These are phyloP conservation scores for Rhizodiscina lignyota DNA, from an alignment of 495 filamentous ascomycete species.

Conservation along the genomic window DNA sequence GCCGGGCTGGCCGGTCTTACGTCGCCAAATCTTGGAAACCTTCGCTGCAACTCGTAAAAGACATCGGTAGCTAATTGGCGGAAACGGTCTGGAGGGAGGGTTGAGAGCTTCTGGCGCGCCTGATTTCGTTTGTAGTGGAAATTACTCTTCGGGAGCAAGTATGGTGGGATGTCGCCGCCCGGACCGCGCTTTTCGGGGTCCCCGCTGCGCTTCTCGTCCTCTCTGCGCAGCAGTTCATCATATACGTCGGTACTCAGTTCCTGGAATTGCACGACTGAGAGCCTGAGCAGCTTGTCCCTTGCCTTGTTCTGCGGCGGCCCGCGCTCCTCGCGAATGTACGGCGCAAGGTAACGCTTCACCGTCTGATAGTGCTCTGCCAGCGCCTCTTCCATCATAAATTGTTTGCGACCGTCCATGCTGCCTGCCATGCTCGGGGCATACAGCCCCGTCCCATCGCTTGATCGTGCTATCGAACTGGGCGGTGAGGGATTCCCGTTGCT, in stretches of 20 bases:
- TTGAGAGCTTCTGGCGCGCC: constrained; percentile 82
- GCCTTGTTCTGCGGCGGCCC: constrained; percentile 60
- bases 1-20: constrained; percentile 53
- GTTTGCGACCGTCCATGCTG: constrained; percentile 20
- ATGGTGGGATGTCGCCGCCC: constrained; percentile 36
- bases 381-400: constrained; percentile 44
- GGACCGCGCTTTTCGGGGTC: constrained; percentile 30
- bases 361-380: constrained; percentile 69
- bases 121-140: constrained; percentile 97
- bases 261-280: constrained; percentile 85
- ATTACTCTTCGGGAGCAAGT: constrained; percentile 60
- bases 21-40: constrained; percentile 61
- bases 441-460: constrained; percentile 51
- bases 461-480: constrained; percentile 70
- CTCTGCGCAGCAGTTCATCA: constrained; percentile 80
- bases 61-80: constrained; percentile 89
- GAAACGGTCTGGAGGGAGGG: constrained; percentile 68
- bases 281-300: constrained; percentile 75
- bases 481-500: constrained; percentile 56
- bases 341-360: constrained; percentile 59
- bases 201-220: constrained; percentile 32
- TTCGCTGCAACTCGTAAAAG: constrained; percentile 79
- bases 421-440: constrained; percentile 44
- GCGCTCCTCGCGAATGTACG: constrained; percentile 56
- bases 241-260: constrained; percentile 96